Percentiles rank a stretch among this genome's conserved stretches.
Conservation (phyloP, 495 filamentous ascomycete species). For the Podospora conica region DNA sequence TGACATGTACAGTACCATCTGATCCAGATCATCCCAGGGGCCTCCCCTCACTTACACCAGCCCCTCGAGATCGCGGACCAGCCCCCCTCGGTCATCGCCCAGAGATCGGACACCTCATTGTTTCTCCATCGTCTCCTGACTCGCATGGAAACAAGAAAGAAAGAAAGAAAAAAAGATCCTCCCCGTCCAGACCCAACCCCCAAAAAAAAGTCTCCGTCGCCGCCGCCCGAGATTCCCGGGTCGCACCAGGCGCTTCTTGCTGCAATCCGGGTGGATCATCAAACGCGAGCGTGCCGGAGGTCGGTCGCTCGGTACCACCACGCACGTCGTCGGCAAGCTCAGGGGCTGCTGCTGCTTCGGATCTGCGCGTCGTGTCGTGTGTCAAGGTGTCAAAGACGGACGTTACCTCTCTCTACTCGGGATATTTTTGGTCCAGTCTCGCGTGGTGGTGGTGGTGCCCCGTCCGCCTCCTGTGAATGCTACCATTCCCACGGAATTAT, state of each 20-base stretch:
- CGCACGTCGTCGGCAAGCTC: background rate
- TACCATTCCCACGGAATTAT: background rate
- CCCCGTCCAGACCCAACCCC: background rate
- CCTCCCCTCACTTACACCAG: background rate
- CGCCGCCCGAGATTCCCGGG: background rate
- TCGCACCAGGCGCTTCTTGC: constrained; percentile 5
- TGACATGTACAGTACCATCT: background rate
- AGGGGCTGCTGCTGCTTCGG: background rate
- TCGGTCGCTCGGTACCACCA: background rate
- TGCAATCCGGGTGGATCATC: constrained; percentile 8
- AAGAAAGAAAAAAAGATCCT: background rate
- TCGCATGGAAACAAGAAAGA: background rate
- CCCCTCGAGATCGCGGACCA: background rate
- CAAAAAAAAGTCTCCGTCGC: too few relatives aligned
- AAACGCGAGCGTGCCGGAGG: constrained; percentile 3
- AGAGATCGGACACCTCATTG: background rate
- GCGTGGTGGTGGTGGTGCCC: too few relatives aligned
- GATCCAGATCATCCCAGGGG: background rate
- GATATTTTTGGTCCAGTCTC: background rate
- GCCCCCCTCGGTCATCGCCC: background rate
- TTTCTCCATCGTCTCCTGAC: background rate
- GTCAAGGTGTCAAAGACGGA: background rate
- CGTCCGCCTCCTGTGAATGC: background rate
- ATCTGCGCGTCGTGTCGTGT: background rate
- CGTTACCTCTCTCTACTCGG: background rate